Conservation (phyloP, 169 alveolate species). For the Eimeria mitis region DNA sequence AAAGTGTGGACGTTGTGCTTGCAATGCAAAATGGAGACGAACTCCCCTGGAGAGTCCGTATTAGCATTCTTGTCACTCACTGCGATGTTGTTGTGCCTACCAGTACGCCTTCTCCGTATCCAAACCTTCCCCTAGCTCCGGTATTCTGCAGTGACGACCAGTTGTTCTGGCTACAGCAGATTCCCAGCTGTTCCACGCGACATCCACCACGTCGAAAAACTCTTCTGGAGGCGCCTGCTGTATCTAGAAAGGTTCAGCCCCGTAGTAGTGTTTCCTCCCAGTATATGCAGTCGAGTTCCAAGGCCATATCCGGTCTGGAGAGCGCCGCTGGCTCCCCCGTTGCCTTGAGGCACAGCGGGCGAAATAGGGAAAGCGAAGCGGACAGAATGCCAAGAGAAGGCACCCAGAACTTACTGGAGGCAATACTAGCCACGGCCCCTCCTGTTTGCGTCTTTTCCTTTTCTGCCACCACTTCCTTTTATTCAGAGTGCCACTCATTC, state of each 20-base stretch:
- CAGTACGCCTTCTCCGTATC: slow-evolving; percentile 41
- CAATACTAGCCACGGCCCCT: slow-evolving; percentile 8
- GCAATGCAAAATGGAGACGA: background rate
- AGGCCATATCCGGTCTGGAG: background rate
- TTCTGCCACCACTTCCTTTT: slow-evolving; percentile 1
- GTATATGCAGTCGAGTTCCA: background rate
- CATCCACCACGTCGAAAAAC: background rate
- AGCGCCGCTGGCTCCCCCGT: slow-evolving; percentile 7
- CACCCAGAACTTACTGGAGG: background rate
- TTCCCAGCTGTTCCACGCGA: background rate
- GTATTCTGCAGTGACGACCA: background rate
- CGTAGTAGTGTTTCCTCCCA: background rate
- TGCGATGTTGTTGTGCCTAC: slow-evolving; percentile 41
- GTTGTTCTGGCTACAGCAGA: background rate
- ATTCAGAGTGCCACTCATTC: slow-evolving; percentile 37
- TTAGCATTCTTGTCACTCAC: slow-evolving; percentile 16
- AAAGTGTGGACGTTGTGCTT: slow-evolving; percentile 15
- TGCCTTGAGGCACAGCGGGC: background rate
- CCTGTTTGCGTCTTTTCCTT: slow-evolving; percentile 25
- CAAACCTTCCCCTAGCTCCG: background rate
- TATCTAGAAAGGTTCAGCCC: background rate
- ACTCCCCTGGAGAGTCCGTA: slow-evolving; percentile 51
- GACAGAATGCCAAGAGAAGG: background rate
- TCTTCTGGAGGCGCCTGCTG: background rate
- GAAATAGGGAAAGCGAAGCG: background rate